Conservation (phyloP, 1,284 basidiomycete genomes). For the Ustilago loliicola region DNA sequence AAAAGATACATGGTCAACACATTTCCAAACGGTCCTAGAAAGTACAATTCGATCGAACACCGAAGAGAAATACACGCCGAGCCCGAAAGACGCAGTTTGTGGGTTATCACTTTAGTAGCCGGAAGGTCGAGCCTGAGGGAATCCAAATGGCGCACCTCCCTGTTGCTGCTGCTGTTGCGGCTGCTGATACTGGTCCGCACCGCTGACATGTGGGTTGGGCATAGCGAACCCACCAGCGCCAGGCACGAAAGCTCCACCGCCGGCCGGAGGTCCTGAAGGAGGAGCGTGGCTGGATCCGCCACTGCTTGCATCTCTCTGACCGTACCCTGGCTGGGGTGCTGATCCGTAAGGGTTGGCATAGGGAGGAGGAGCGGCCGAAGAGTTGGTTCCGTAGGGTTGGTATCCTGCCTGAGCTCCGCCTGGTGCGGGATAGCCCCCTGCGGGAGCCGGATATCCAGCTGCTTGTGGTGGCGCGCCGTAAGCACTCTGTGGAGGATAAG, state of each 20-base stretch:
- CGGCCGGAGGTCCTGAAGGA: background rate
- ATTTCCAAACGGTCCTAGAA: background rate
- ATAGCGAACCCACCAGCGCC: slow-evolving; percentile 50
- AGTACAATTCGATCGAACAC: too few relatives aligned
- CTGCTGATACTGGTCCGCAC: background rate
- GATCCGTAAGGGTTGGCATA: slow-evolving; percentile 26
- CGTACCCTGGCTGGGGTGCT: slow-evolving; percentile 13
- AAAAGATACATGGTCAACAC: background rate
- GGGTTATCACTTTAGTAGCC: slow-evolving; percentile 15
- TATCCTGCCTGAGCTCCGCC: slow-evolving; percentile 4
- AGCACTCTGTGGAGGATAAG: background rate
- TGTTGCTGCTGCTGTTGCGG: slow-evolving; percentile 10
- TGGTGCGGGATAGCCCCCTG: slow-evolving; percentile 18
- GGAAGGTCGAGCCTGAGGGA: slow-evolving; percentile 29
- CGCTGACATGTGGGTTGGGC: slow-evolving; percentile 34
- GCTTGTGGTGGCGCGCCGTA: too few relatives aligned
- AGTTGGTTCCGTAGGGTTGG: slow-evolving; percentile 20
- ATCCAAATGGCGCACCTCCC: slow-evolving; percentile 24
- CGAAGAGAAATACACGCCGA: background rate
- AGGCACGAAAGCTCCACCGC: slow-evolving; percentile 18
- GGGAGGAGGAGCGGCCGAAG: slow-evolving; percentile 28
- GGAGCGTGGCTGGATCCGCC: slow-evolving; percentile 13
- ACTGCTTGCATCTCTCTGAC: slow-evolving; percentile 19
- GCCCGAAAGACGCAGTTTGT: too few relatives aligned
- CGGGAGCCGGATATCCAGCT: slow-evolving; percentile 20